Evolutionary conservation across 805 yeast genomes (phyloP).

Genomic region (Suhomyces sp.): DNA sequence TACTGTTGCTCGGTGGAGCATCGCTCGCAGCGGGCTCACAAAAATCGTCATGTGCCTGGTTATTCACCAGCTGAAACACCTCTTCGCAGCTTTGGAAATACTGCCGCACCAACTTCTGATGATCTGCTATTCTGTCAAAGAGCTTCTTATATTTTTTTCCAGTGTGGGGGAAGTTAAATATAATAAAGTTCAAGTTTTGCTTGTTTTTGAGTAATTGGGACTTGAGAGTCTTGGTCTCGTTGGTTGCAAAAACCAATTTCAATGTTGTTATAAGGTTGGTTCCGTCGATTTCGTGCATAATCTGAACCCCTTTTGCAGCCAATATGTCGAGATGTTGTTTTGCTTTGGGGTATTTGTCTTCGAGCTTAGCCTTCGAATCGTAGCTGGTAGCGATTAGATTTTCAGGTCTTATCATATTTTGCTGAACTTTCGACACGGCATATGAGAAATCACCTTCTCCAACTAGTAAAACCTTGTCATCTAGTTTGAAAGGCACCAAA

Average conservation of each 20-base stretch:
- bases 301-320: constrained; percentile 30
- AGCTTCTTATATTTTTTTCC: constrained; percentile 84
- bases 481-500: constrained; percentile 59
- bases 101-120: constrained; percentile 66
- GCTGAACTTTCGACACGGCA: constrained; percentile 58
- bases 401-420: constrained; percentile 47
- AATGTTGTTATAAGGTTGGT: constrained; percentile 54
- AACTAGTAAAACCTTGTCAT: constrained; percentile 61
- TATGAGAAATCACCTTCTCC: constrained; percentile 98
- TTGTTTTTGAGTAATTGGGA: constrained; percentile 17
- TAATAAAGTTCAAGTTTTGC: constrained; percentile 40
- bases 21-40: constrained; percentile 26
- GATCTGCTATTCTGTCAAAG: constrained; percentile 76
- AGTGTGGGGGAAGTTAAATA: constrained; percentile 94
- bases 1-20: constrained; percentile 28
- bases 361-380: constrained; percentile 60
- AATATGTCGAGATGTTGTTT: constrained; percentile 45
- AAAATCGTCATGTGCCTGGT: constrained; percentile 25
- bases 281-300: constrained; percentile 70
- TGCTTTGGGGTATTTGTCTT: constrained; percentile 62
- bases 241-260: constrained; percentile 42
- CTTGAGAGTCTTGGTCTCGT: constrained; percentile 19
- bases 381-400: constrained; percentile 69
- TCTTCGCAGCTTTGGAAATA: constrained; percentile 60
- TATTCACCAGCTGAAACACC: constrained; percentile 48